Evolutionary conservation across 2,329 filamentous ascomycete genomes (phyloP).

Genomic region (Phoma sp.): DNA sequence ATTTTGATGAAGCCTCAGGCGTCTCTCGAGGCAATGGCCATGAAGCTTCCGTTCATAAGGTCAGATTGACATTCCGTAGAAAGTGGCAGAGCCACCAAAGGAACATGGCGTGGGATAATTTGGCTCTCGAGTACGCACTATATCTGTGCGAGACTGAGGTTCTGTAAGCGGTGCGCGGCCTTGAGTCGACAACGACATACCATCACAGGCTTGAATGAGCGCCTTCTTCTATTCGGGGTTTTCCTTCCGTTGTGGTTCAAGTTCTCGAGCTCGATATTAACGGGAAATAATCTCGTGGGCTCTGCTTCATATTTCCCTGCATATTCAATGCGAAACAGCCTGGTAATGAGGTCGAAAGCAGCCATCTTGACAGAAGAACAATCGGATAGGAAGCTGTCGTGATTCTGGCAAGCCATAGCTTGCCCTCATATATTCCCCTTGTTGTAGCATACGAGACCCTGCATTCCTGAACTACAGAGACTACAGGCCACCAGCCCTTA

Average conservation of each 20-base stretch:
- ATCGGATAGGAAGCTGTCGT: background rate
- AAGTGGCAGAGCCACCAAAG: background rate
- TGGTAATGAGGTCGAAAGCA: background rate
- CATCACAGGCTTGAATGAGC: background rate
- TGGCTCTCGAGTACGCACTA: background rate
- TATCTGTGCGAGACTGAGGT: background rate
- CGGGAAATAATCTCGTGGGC: background rate
- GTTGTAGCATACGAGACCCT: background rate
- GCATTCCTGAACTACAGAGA: constrained; percentile 3
- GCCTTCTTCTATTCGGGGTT: background rate
- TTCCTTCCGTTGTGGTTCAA: constrained; percentile 4
- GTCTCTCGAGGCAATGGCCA: background rate
- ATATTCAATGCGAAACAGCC: background rate
- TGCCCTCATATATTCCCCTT: constrained; percentile 3
- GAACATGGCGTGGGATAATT: background rate
- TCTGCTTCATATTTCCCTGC: background rate
- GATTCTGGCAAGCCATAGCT: background rate
- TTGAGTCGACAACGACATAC: background rate
- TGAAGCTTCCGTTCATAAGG: background rate
- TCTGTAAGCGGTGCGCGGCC: background rate
- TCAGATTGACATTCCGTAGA: constrained; percentile 9
- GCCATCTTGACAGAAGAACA: background rate
- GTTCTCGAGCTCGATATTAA: constrained; percentile 13
- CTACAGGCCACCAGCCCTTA: too few species aligned
- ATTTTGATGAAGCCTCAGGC: too few species aligned